phyloP scores from a whole-genome alignment of 352 stramenopile genomes.

The Thraustochytrium sp. region DNA sequence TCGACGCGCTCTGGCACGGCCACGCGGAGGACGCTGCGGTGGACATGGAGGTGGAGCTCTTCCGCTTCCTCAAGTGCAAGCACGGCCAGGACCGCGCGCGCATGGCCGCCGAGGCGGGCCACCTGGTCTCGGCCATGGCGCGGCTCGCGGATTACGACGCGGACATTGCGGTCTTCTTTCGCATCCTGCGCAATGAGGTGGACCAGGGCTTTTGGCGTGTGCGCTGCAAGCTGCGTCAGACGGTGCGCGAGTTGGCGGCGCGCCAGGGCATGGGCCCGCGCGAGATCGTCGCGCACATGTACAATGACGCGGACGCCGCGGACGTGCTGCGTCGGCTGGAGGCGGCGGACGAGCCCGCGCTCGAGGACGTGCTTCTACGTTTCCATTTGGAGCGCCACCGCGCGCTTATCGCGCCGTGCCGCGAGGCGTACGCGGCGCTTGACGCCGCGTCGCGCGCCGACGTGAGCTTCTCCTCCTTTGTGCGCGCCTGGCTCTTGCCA shows the following conservation, averaged over 20 bases:
- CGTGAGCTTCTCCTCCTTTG: conserved; percentile 19
- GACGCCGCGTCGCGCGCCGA: neutral
- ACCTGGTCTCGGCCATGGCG: neutral
- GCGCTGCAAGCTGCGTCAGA: neutral
- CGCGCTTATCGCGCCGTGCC: neutral
- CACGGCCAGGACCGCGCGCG: neutral
- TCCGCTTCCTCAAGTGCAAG: conserved; percentile 24
- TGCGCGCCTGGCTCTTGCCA: neutral
- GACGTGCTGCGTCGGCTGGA: neutral
- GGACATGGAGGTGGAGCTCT: conserved; percentile 42
- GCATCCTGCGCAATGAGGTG: conserved; percentile 13
- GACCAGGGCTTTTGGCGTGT: conserved; percentile 39
- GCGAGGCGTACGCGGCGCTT: neutral
- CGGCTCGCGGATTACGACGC: neutral
- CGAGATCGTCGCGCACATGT: conserved; percentile 30
- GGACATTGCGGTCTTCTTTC: neutral
- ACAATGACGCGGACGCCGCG: conserved; percentile 23
- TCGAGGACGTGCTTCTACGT: conserved; percentile 5
- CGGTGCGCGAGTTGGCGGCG: neutral
- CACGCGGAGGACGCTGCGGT: neutral
- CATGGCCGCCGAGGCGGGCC: neutral
- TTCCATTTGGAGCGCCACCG: conserved; percentile 29
- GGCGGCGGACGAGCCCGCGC: neutral
- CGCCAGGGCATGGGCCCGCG: neutral
- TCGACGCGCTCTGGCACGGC: neutral